A percentile compares a stretch with the other conserved stretches of the same genome.
phyloP scores from a whole-genome alignment of 441 rosid genomes.

The California macrophylla region DNA sequence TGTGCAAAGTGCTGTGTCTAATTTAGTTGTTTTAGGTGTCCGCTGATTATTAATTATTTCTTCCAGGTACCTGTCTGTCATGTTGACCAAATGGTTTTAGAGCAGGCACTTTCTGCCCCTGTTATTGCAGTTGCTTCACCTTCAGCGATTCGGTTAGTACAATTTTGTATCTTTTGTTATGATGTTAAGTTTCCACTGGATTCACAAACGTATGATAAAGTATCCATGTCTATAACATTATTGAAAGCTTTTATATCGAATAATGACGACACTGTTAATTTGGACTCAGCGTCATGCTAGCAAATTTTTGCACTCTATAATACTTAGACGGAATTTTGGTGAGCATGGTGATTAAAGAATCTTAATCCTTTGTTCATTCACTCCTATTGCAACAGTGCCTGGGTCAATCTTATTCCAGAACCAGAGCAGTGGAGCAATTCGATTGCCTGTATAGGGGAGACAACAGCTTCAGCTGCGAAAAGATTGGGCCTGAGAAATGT shows the following conservation, averaged over 20 bases:
- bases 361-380: constrained; percentile 15
- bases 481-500: constrained; percentile 58
- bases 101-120: constrained; percentile 60
- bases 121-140: constrained; percentile 90
- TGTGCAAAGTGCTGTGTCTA: not conserved
- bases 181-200: not conserved
- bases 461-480: constrained; percentile 81
- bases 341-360: constrained; percentile 2
- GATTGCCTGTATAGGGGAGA: constrained; percentile 88
- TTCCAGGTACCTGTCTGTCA: constrained; percentile 57
- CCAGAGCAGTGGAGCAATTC: constrained; percentile 47
- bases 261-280: not conserved
- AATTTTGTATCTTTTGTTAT: constrained; percentile 4
- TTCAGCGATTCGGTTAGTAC: constrained; percentile 59
- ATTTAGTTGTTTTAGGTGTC: not conserved
- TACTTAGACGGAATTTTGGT: not conserved
- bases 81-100: constrained; percentile 49
- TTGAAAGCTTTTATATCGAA: constrained; percentile 1
- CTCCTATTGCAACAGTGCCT: constrained; percentile 46
- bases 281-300: constrained; percentile 2
- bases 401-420: constrained; percentile 58
- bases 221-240: not conserved
- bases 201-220: not conserved
- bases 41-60: constrained; percentile 13
- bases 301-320: not conserved